phyloP scores from a whole-genome alignment of 495 filamentous ascomycete species.

The Neurospora sp. region DNA sequence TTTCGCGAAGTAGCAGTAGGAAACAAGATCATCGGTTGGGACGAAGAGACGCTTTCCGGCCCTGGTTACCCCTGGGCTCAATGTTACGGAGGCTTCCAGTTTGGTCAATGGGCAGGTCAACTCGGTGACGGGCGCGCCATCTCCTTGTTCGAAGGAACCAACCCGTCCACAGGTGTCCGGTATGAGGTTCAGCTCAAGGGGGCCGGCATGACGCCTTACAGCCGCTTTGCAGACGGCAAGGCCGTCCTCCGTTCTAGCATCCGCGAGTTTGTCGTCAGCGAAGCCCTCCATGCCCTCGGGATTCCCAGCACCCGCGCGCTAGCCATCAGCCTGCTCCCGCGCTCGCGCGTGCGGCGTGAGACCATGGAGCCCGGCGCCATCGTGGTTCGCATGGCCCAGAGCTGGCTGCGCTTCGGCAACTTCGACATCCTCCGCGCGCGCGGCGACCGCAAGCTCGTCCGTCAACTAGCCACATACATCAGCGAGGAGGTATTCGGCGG shows the following conservation, averaged over 20 bases:
- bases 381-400: conserved; percentile 81
- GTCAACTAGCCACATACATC: conserved; percentile 66
- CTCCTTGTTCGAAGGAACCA: conserved; percentile 81
- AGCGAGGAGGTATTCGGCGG: conserved; percentile 79
- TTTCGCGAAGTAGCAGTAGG: conserved; percentile 71
- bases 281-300: conserved; percentile 69
- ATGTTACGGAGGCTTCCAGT: conserved; percentile 87
- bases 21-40: conserved; percentile 61
- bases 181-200: conserved; percentile 94
- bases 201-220: conserved; percentile 87
- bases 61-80: conserved; percentile 95
- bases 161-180: conserved; percentile 55
- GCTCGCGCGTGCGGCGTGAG: conserved; percentile 65
- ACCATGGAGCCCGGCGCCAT: conserved; percentile 87
- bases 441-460: conserved; percentile 63
- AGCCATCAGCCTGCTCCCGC: conserved; percentile 65
- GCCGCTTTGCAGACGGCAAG: conserved; percentile 93
- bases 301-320: conserved; percentile 84
- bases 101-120: conserved; percentile 89
- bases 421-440: conserved; percentile 79
- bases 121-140: conserved; percentile 93
- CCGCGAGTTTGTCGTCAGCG: conserved; percentile 84
- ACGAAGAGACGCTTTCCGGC: conserved; percentile 45
- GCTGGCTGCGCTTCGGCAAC: conserved; percentile 87
- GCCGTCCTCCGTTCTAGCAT: conserved; percentile 87